phyloP scores from a whole-genome alignment of 768 basidiomycete genomes.

The Tubosaeta brunneosetosa region DNA sequence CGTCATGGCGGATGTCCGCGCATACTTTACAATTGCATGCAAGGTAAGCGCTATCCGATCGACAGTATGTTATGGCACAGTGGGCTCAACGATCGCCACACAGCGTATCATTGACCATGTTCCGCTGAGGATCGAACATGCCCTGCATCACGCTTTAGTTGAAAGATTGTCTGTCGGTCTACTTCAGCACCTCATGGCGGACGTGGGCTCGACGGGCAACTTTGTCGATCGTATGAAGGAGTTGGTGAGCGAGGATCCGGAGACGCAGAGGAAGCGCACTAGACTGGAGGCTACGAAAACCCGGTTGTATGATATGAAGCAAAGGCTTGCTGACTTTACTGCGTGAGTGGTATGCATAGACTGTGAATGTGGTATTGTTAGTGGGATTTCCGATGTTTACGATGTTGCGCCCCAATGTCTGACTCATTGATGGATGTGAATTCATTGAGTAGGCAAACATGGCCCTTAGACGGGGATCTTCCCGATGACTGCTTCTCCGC shows the following conservation, averaged over 20 bases:
- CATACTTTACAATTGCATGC: slow-evolving; percentile 53
- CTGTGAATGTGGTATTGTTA: slow-evolving; percentile 36
- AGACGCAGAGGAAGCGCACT: slow-evolving; percentile 30
- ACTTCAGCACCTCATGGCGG: slow-evolving; percentile 27
- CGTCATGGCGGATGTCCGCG: slow-evolving; percentile 52
- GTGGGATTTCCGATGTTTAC: slow-evolving; percentile 10
- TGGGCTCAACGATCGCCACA: not conserved
- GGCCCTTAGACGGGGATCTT: too few species aligned
- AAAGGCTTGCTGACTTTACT: slow-evolving; percentile 31
- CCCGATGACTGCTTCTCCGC: too few species aligned
- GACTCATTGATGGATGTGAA: too few species aligned
- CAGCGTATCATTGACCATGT: slow-evolving; percentile 55
- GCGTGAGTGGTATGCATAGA: slow-evolving; percentile 15
- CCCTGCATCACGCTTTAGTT: slow-evolving; percentile 37
- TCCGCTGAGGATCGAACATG: slow-evolving; percentile 46
- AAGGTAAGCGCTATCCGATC: slow-evolving; percentile 35
- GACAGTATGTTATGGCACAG: not conserved
- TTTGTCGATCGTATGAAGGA: slow-evolving; percentile 32
- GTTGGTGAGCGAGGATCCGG: slow-evolving; percentile 46
- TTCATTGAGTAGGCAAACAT: too few species aligned
- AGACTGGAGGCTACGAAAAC: slow-evolving; percentile 31
- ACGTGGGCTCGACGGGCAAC: slow-evolving; percentile 9
- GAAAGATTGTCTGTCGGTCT: slow-evolving; percentile 34
- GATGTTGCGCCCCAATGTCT: too few species aligned
- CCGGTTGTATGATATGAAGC: slow-evolving; percentile 39